Evolutionary conservation across 805 yeast species (phyloP).

Genomic region (Helenozyma rhizophorensis): DNA sequence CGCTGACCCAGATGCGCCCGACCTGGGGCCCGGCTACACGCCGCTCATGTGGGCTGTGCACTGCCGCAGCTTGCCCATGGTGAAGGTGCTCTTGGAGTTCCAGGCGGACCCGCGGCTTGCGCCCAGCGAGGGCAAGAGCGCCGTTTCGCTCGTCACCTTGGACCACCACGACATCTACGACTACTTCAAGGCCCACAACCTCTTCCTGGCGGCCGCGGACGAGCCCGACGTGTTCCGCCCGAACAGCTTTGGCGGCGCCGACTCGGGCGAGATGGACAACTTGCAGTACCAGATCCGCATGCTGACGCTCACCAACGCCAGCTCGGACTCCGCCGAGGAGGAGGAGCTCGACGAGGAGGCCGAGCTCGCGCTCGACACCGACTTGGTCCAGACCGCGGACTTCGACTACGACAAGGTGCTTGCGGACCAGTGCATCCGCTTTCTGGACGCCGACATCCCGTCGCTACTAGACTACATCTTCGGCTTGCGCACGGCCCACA

Average conservation of each 20-base stretch:
- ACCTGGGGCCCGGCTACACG: constrained; percentile 48
- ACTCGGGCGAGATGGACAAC: constrained; percentile 31
- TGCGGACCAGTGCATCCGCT: constrained; percentile 58
- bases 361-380: constrained; percentile 24
- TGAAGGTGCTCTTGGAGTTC: constrained; percentile 51
- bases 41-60: constrained; percentile 88
- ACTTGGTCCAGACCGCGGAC: constrained; percentile 25
- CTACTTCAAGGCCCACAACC: constrained; percentile 51
- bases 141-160: constrained; percentile 54
- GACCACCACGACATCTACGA: constrained; percentile 50
- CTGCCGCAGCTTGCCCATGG: constrained; percentile 51
- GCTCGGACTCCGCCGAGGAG: constrained; percentile 18
- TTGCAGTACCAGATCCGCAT: constrained; percentile 29
- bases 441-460: constrained; percentile 55
- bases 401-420: constrained; percentile 56
- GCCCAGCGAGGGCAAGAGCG: constrained; percentile 40
- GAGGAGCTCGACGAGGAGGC: constrained; percentile 24
- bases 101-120: constrained; percentile 59
- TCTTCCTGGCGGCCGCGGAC: constrained; percentile 14
- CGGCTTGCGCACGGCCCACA: constrained; percentile 36
- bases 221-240: constrained; percentile 12
- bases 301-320: constrained; percentile 24
- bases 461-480: constrained; percentile 46
- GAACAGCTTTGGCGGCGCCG: constrained; percentile 12
- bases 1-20: constrained; percentile 49